Evolutionary conservation across 805 yeast species (phyloP).

Genomic region (Kluyveromyces starmeri): DNA sequence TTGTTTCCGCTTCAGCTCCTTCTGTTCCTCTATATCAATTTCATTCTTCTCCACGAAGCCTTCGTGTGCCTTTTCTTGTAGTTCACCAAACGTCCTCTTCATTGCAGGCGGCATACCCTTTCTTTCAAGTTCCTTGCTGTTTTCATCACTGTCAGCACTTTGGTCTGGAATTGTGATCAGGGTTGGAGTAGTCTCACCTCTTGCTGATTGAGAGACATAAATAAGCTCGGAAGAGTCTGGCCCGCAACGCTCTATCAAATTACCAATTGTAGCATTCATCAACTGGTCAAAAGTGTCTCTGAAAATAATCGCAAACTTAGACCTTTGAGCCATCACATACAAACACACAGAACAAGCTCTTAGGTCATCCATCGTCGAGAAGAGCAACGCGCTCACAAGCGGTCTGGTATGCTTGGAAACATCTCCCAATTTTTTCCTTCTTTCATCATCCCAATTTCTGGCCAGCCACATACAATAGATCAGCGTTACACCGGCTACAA

Average conservation of each 20-base stretch:
- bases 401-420: slow-evolving; percentile 54
- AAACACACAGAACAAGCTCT: slow-evolving; percentile 57
- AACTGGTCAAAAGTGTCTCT: slow-evolving; percentile 62
- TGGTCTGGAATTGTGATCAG: neutral
- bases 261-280: slow-evolving; percentile 56
- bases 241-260: slow-evolving; percentile 53
- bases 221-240: slow-evolving; percentile 51
- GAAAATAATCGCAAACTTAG: slow-evolving; percentile 51
- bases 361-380: slow-evolving; percentile 52
- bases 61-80: slow-evolving; percentile 25
- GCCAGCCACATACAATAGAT: slow-evolving; percentile 61
- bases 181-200: slow-evolving; percentile 1
- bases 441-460: slow-evolving; percentile 50
- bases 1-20: slow-evolving; percentile 38
- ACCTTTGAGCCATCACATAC: slow-evolving; percentile 59
- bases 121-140: slow-evolving; percentile 17
- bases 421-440: slow-evolving; percentile 47
- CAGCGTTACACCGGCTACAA: slow-evolving; percentile 60
- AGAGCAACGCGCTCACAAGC: slow-evolving; percentile 42
- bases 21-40: slow-evolving; percentile 36
- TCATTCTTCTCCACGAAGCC: slow-evolving; percentile 33
- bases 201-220: slow-evolving; percentile 18
- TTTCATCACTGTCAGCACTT: slow-evolving; percentile 3
- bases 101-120: slow-evolving; percentile 57
- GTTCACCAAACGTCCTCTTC: slow-evolving; percentile 34